Base-by-base conservation (phyloP, 78 protist genomes). In the Emiliania huxleyi region DNA sequence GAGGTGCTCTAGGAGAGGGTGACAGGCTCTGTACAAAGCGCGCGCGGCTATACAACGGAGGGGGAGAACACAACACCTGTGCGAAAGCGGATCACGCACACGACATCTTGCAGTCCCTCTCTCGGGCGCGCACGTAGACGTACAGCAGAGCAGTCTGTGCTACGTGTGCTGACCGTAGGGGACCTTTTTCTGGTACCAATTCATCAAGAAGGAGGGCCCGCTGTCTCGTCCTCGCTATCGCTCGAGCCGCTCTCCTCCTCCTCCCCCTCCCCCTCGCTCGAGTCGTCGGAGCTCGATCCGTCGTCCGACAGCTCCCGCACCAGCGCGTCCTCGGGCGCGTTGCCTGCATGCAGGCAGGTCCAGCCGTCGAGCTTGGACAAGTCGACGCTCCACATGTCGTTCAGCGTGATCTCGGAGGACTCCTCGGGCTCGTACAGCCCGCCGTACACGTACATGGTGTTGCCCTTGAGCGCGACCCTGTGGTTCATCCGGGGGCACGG, bases 401-500 rank as follows among this genome's bases (percentile, higher is more conserved):
- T 26, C 0, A 81, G 89, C 40, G 89, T 81, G 38, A 81, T 6
- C 89, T 81, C 89, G 6, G 55, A 8, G 18, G 49, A 33, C 35
- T 44, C 56, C 56, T 44, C 85, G 46, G 85, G 89, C 89, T 81
- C 89, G 23, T 12, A 1, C 42, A 81, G 38, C 21, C 89, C 89
- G 35, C 89, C 89, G 25, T 44, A 81, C 37, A 81, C 21, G 22
- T 29, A 81, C 25, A 40, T 18, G 38, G 29, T 6, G 25, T 0
- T 29, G 42, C 89, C 89, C 19, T 42, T 11, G 44, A 44, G 38
- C 38, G 89, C 89, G 29, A 18, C 38, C 56, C 8, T 6, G 37
- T 4, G 26, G 38, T 81, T 81, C 89, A 81, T 81, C 25, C 89
- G 89, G 23, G 89, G n/a, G 48, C 56, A 44, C 48, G 89, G 89